Percentiles rank a stretch among this genome's conserved stretches.
These are phyloP conservation scores for Ceratobasidium sp. DNA, from an alignment of 1,284 basidiomycete species.

Conservation along the genomic window DNA sequence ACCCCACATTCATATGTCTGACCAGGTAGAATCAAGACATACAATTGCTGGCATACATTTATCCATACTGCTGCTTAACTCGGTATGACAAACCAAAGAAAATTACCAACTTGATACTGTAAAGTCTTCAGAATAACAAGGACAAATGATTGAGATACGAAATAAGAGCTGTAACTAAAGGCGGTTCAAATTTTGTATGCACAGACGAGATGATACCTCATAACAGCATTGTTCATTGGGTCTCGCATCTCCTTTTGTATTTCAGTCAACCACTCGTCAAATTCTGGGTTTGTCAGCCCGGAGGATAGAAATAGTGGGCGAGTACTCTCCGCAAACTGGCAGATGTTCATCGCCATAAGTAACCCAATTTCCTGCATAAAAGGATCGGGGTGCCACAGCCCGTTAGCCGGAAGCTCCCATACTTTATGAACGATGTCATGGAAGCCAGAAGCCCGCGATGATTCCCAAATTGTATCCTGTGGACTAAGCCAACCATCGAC, in stretches of 20 bases:
- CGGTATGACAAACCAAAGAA: too few relatives aligned
- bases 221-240: conserved; percentile 25
- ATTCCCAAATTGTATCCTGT: background rate
- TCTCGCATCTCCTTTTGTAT: conserved; percentile 18
- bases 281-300: background rate
- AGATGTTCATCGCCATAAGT: conserved; percentile 30
- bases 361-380: conserved; percentile 20
- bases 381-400: conserved; percentile 32
- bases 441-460: background rate
- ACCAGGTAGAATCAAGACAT: too few relatives aligned
- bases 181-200: too few relatives aligned
- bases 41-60: too few relatives aligned
- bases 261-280: conserved; percentile 5
- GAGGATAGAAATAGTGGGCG: conserved; percentile 8
- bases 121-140: too few relatives aligned
- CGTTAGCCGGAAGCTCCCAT: conserved; percentile 16
- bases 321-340: conserved; percentile 9
- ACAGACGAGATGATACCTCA: conserved; percentile 19
- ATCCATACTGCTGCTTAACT: too few relatives aligned
- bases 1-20: too few relatives aligned
- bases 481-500: conserved; percentile 23
- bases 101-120: too few relatives aligned
- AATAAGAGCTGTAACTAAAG: too few relatives aligned
- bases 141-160: too few relatives aligned
- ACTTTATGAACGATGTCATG: background rate